Conservation (phyloP, 176 grass and related monocot genomes). For the Triticum timopheevii region DNA sequence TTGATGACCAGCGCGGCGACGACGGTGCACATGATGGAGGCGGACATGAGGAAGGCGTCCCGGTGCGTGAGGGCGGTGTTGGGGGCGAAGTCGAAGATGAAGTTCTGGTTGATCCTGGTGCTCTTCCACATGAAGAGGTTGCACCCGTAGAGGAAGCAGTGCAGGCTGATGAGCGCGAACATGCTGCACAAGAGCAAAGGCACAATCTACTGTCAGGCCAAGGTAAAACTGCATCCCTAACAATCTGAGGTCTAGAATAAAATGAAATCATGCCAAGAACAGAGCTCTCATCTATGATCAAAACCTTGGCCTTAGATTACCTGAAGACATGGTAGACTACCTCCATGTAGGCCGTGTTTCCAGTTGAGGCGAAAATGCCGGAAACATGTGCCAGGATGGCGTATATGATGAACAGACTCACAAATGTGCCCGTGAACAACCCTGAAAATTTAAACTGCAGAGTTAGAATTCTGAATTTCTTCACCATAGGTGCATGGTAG, state of each 20-base stretch:
- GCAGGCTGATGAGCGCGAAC: slow-evolving; percentile 91
- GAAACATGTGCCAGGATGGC: slow-evolving; percentile 71
- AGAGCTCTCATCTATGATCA: not conserved
- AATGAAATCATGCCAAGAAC: not conserved
- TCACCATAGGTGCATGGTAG: too few relatives aligned
- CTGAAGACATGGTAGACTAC: slow-evolving; percentile 92
- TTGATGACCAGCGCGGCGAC: slow-evolving; percentile 67
- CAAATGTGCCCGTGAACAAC: slow-evolving; percentile 86
- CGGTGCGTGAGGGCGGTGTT: slow-evolving; percentile 72
- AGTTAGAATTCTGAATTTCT: not conserved
- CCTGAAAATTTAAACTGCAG: slow-evolving; percentile 29
- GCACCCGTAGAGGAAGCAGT: slow-evolving; percentile 91
- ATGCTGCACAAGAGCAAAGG: slow-evolving; percentile 43
- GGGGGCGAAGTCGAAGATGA: slow-evolving; percentile 79
- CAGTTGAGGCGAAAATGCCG: slow-evolving; percentile 73
- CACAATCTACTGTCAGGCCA: not conserved
- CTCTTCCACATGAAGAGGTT: slow-evolving; percentile 86
- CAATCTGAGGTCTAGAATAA: too few relatives aligned
- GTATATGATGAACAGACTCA: slow-evolving; percentile 78
- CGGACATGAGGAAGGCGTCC: slow-evolving; percentile 86
- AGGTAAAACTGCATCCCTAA: not conserved
- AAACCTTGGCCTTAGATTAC: slow-evolving; percentile 28
- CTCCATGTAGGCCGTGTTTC: slow-evolving; percentile 67
- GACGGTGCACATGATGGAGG: slow-evolving; percentile 74
- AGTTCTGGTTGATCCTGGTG: slow-evolving; percentile 83